Evolutionary conservation across 352 stramenopile species (phyloP).

Genomic region (Phytophthora chlamydospora): DNA sequence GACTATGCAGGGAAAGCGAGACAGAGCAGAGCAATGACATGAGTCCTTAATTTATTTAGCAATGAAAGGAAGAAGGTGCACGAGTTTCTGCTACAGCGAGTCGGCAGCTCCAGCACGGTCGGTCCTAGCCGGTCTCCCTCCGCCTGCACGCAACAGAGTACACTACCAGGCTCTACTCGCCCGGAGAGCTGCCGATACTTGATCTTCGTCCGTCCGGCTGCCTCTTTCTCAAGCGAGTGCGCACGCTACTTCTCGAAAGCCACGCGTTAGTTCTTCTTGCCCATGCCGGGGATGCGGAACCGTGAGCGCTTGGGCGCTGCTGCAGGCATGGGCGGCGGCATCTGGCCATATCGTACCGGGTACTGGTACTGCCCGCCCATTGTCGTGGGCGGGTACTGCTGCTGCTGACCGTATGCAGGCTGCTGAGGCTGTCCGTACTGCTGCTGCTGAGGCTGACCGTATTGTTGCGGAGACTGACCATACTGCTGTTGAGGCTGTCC

Average conservation of each 20-base stretch:
- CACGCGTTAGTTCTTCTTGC: slow-evolving; percentile 74
- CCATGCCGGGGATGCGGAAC: slow-evolving; percentile 68
- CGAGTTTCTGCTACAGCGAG: slow-evolving; percentile 35
- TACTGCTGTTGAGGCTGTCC: slow-evolving; percentile 19
- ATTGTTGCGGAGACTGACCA: slow-evolving; percentile 18
- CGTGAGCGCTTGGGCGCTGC: slow-evolving; percentile 69
- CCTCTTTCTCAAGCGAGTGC: slow-evolving; percentile 16
- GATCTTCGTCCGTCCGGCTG: slow-evolving; percentile 16
- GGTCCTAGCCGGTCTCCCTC: slow-evolving; percentile 8
- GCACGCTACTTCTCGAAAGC: slow-evolving; percentile 21
- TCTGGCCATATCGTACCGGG: slow-evolving; percentile 56
- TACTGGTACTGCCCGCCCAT: slow-evolving; percentile 60
- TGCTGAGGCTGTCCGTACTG: slow-evolving; percentile 42
- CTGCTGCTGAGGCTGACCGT: slow-evolving; percentile 19
- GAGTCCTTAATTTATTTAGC: slow-evolving; percentile 55
- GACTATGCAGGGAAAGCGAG: too few relatives aligned
- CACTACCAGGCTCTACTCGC: slow-evolving; percentile 31
- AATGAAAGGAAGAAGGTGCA: slow-evolving; percentile 38
- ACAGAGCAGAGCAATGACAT: slow-evolving; percentile 9
- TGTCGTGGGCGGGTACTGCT: slow-evolving; percentile 39
- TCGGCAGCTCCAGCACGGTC: slow-evolving; percentile 16
- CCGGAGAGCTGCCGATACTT: slow-evolving; percentile 18
- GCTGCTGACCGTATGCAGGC: slow-evolving; percentile 24
- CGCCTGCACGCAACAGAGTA: slow-evolving; percentile 30
- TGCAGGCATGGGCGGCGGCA: slow-evolving; percentile 57